Percentiles rank a stretch among this genome's conserved stretches.
phyloP scores from a whole-genome alignment of 1,284 basidiomycete species.

The Athelia psychrophila region DNA sequence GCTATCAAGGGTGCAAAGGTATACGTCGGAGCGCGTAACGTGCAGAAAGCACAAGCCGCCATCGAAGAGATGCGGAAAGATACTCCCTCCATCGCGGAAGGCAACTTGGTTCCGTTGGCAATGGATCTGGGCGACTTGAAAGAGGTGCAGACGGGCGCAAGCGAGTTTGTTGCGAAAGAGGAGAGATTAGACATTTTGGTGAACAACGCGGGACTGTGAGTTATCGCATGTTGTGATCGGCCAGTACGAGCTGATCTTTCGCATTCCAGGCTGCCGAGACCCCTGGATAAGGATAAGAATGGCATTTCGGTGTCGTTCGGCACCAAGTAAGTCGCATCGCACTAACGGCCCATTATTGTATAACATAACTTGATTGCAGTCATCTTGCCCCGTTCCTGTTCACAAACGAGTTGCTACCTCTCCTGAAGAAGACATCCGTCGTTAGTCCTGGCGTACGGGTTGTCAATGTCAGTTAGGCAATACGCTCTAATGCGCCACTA shows the following conservation, averaged over 20 bases:
- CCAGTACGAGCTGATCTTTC: no score
- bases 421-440: conserved; percentile 24
- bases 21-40: conserved; percentile 15
- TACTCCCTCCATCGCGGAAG: not conserved
- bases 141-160: conserved; percentile 7
- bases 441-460: conserved; percentile 28
- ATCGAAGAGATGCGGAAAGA: conserved; percentile 6
- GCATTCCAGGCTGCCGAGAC: not conserved
- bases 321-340: conserved; percentile 18
- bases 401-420: conserved; percentile 24
- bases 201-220: not conserved
- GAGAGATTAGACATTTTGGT: conserved; percentile 1
- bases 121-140: conserved; percentile 18
- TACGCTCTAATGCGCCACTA: not conserved
- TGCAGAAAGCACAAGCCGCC: conserved; percentile 9
- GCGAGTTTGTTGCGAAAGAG: not conserved
- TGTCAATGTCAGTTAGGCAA: conserved; percentile 19
- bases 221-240: not conserved
- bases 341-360: no score
- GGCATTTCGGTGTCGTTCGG: conserved; percentile 21
- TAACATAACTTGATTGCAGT: conserved; percentile 11
- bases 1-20: conserved; percentile 19
- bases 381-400: conserved; percentile 29
- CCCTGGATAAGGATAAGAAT: not conserved
- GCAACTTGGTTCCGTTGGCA: conserved; percentile 14